Evolutionary conservation across 257 asterid species (phyloP).

Genomic region (Plectranthus barbatus): DNA sequence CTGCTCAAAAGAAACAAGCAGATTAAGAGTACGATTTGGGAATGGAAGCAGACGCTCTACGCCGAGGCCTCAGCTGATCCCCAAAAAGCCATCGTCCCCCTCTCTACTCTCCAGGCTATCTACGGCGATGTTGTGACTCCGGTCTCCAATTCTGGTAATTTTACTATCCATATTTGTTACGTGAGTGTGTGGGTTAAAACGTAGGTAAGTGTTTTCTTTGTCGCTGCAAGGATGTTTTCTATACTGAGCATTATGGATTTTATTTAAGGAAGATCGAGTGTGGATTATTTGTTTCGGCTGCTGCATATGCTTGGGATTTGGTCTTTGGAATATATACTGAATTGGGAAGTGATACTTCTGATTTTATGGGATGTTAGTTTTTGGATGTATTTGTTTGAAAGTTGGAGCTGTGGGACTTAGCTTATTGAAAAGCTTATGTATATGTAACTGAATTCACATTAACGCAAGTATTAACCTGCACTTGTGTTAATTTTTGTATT

Average conservation of each 20-base stretch:
- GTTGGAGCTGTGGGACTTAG: not conserved
- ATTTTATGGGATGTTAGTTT: not conserved
- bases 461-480: not conserved
- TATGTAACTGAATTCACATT: not conserved
- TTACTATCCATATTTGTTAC: not conserved
- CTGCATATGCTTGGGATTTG: not conserved
- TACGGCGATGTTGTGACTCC: constrained; percentile 55
- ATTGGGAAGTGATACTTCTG: not conserved
- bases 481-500: not conserved
- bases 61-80: constrained; percentile 52
- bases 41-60: constrained; percentile 76
- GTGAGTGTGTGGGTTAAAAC: not conserved
- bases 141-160: constrained; percentile 30
- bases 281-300: not conserved
- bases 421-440: not conserved
- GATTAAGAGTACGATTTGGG: constrained; percentile 59
- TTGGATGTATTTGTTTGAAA: not conserved
- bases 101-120: constrained; percentile 65
- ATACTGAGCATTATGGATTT: not conserved
- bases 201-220: not conserved
- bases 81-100: constrained; percentile 40
- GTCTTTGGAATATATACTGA: not conserved
- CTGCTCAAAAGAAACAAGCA: constrained; percentile 45
- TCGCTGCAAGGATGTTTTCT: not conserved
- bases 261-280: not conserved